Evolutionary conservation across 768 basidiomycete species (phyloP).

Genomic region (Agaricus bisporus): DNA sequence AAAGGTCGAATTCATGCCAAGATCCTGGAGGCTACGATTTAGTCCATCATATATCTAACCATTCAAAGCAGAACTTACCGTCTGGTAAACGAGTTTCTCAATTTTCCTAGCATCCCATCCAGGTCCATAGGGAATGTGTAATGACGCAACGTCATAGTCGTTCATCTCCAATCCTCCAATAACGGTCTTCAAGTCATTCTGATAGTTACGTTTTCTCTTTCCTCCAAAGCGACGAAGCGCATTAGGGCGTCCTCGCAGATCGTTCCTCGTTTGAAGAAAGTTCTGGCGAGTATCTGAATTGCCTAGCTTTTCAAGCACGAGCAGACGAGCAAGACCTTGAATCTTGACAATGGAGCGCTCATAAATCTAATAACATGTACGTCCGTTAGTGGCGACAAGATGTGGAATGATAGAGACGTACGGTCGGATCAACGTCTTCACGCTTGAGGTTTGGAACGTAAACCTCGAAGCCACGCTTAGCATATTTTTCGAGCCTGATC

Average conservation of each 20-base stretch:
- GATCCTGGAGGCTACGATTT: slow-evolving; percentile 27
- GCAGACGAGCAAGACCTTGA: slow-evolving; percentile 53
- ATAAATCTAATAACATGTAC: slow-evolving; percentile 37
- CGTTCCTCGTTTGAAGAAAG: slow-evolving; percentile 43
- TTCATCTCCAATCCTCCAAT: slow-evolving; percentile 46
- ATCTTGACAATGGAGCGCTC: slow-evolving; percentile 53
- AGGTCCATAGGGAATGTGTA: slow-evolving; percentile 59
- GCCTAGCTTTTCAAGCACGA: slow-evolving; percentile 55
- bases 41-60: not conserved
- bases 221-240: slow-evolving; percentile 21
- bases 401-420: slow-evolving; percentile 18
- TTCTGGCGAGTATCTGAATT: slow-evolving; percentile 34
- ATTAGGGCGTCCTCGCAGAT: slow-evolving; percentile 43
- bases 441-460: slow-evolving; percentile 48
- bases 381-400: not conserved
- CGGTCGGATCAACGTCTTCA: slow-evolving; percentile 52
- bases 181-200: slow-evolving; percentile 50
- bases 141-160: slow-evolving; percentile 46
- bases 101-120: slow-evolving; percentile 52
- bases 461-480: slow-evolving; percentile 47
- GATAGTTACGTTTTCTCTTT: slow-evolving; percentile 34
- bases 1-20: slow-evolving; percentile 57
- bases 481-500: slow-evolving; percentile 55
- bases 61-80: slow-evolving; percentile 27
- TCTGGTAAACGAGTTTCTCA: slow-evolving; percentile 51